Base-by-base conservation (phyloP, 164 flowering plant genomes). In the Macadamia tetraphylla region DNA sequence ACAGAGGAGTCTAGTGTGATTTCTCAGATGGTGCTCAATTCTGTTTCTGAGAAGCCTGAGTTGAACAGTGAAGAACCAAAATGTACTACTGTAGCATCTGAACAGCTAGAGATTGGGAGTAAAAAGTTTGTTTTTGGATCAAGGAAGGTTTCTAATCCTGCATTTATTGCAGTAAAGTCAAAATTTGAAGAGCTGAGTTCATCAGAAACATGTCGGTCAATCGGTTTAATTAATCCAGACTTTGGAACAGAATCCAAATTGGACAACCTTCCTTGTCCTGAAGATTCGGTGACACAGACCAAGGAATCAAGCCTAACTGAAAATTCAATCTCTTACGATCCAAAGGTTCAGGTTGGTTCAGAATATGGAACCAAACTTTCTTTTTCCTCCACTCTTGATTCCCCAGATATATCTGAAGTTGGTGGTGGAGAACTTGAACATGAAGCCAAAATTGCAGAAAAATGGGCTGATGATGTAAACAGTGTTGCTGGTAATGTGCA, bases 361-460 rank as follows among this genome's bases (percentile, higher is more conserved):
- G 98, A 94, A 66, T 88, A 87, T 76, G 91, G 91, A 32, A 88
- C 90, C 69, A 91, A 88, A 72, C 88, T 89, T 74, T 89, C 96
- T 66, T 64, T 92, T 62, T 23, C 98, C 74, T 90, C 94, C 13
- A 85, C 98, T 70, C 92, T 90, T 63, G 97, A 91, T 81, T 86
- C 93, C 55, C 90, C 90, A 10, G 90, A 86, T 71, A 75, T 67
- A 74, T 82, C 74, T 29, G 92, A 90, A 51, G 70, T 55, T 75
- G 87, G 78, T 68, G 71, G 46, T 14, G 29, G 35, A 30, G 83
- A 77, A 32, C n/a, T 56, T 61, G 81, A 74, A 44, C 72, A 64
- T 58, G 82, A 76, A 76, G 66, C 59, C 6, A 77, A 75, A 74
- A 62, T 58, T 70, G 48, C 60, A 31, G 78, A 67, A 53, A 73